Evolutionary conservation across 768 basidiomycete genomes (phyloP), one percentile per base, ranked within the genome.

Genomic region (Podaxis sp.): DNA sequence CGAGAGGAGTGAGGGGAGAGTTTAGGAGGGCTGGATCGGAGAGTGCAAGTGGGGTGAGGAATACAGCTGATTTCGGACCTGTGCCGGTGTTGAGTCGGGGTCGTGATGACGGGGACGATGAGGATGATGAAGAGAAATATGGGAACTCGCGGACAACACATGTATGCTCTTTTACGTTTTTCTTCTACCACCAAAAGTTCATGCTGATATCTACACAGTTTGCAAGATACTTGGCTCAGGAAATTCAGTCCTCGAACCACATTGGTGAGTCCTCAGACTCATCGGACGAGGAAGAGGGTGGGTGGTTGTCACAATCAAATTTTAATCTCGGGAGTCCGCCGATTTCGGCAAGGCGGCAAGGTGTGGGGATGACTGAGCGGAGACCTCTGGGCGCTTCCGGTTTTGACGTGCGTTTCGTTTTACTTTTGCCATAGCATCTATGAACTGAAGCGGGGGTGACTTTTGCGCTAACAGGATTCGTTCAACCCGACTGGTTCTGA

Each of bases 261-360:
- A 81, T 86, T 63, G 83, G 79, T 24, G 82, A 82, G 72, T 69
- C 84, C 63, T 72, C 79, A 52, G 79, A 81, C 56, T 67, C 66
- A 6, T 67, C 66, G 30, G 66, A 67, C 52, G 66, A 67, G 26
- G 87, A 91, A 17, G 90, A 91, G 12, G 85, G 85, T 3, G 91
- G 91, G 0, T 94, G 92, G 93, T 73, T 93, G 26, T 81, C 90
- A 2, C 88, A 90, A 49, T 92, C 90, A 8, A 85, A 81, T n/a
- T 92, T 92, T 66, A 82, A 83, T 28, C 73, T 88, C 8, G 76
- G 78, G 24, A 76, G 78, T 56, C 79, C 82, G 17, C 82, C 84
- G 2, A 76, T 82, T 17, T 75, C 83, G 24, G 74, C 80, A 56
- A 77, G 61, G 38, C 56, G 82, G 60, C 78, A 79, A 66, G 37